A percentile compares a stretch with the other conserved stretches of the same genome.
Evolutionary conservation across 1,139 yeast genomes (phyloP).

Genomic region (Martiniozyma asiatica): DNA sequence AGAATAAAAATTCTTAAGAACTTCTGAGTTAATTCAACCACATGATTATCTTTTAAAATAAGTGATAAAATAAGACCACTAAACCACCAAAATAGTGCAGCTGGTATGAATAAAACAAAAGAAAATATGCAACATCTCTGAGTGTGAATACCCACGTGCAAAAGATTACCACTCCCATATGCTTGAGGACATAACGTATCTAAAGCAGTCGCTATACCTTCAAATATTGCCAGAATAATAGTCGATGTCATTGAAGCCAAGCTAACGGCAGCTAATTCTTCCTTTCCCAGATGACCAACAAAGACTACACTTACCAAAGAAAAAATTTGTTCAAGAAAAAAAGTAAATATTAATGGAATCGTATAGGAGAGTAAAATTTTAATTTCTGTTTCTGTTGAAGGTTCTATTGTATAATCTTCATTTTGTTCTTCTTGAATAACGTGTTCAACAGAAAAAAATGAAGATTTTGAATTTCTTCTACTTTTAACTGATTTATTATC

Average conservation of each 20-base stretch:
- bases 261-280: conserved; percentile 70
- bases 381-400: conserved; percentile 35
- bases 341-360: conserved; percentile 54
- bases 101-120: conserved; percentile 43
- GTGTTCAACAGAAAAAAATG: conserved; percentile 10
- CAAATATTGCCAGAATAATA: conserved; percentile 72
- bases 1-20: conserved; percentile 43
- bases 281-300: conserved; percentile 63
- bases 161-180: conserved; percentile 56
- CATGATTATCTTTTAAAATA: conserved; percentile 47
- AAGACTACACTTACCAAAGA: conserved; percentile 60
- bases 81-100: conserved; percentile 54
- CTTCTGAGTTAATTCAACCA: conserved; percentile 49
- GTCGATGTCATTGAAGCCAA: conserved; percentile 83
- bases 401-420: conserved; percentile 32
- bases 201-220: conserved; percentile 77
- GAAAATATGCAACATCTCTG: conserved; percentile 56
- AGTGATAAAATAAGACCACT: conserved; percentile 40
- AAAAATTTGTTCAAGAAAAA: conserved; percentile 59
- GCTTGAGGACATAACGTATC: conserved; percentile 86
- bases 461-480: conserved; percentile 7
- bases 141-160: conserved; percentile 49
- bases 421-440: conserved; percentile 17
- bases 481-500: too few species aligned
- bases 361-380: conserved; percentile 41